Base-by-base conservation (phyloP, 2,329 filamentous ascomycete species). In the Fusarium sp. region DNA sequence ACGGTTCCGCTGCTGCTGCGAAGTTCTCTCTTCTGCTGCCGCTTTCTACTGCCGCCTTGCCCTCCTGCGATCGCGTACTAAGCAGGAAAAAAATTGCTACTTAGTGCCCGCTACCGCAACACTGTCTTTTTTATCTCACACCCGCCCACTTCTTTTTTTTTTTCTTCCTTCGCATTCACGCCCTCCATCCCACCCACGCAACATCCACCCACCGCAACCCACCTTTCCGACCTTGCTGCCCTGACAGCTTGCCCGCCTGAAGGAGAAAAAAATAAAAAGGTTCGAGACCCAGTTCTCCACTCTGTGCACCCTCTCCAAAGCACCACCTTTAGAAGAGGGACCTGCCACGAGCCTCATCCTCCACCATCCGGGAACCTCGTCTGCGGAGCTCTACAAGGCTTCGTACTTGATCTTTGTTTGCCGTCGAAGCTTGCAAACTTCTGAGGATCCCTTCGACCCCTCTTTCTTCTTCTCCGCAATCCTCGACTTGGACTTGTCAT, bases 251-350 rank as follows among this genome's bases (percentile, higher is more conserved):
- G 57, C 69, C 69, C 68, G 62, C 73, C 67, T 56, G 70, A 69
- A 73, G 60, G 64, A 68, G 67, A 72, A 77, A 77, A 81, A 80
- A 81, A 82, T 82, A 83, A 83, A 83, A 84, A 83, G 81, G 79
- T 81, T 80, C 80, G 76, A 82, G 83, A 82, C 80, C 82, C 83
- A 80, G 78, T 83, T 85, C 84, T 83, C 84, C 84, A 85, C 84
- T 82, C 81, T 80, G 71, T 71, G 78, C 83, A 83, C 81, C 82
- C 83, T 85, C 82, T 83, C 83, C 83, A 82, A 82, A 84, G 81
- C 83, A 84, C 81, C 81, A 80, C 77, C 78, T 84, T 81, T 71
- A 51, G 64, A 81, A 79, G 81, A 81, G 81, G 81, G 78, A 79
- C 80, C 79, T 81, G 76, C 78, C 77, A 80, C 79, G 79, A 82